phyloP scores from a whole-genome alignment of 1,139 yeast species.

The Tardiomyces depauwii region DNA sequence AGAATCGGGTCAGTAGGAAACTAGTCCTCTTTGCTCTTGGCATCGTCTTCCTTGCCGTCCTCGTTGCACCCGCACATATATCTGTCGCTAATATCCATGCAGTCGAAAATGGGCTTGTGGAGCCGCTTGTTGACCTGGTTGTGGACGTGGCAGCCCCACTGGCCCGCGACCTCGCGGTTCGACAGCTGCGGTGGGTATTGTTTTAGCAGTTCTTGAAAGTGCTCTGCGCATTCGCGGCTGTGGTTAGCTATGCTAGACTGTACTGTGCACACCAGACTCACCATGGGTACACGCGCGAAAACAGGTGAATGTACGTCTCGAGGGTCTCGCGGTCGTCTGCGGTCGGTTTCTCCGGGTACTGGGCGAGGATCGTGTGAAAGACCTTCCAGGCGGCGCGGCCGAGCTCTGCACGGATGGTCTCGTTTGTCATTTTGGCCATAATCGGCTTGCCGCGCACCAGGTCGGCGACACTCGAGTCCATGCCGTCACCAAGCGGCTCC shows the following conservation, averaged over 20 bases:
- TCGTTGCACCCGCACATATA: slow-evolving; percentile 95
- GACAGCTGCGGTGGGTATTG: slow-evolving; percentile 79
- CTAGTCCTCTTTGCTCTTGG: slow-evolving; percentile 3
- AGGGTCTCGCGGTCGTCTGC: slow-evolving; percentile 52
- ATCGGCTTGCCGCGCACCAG: slow-evolving; percentile 31
- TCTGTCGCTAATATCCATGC: slow-evolving; percentile 72
- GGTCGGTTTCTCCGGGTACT: slow-evolving; percentile 80
- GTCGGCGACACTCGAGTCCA: background rate
- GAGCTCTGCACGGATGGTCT: slow-evolving; percentile 42
- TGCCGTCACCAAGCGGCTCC: background rate
- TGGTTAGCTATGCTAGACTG: too few relatives aligned
- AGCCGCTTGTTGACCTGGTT: slow-evolving; percentile 71
- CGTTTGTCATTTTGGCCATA: slow-evolving; percentile 81
- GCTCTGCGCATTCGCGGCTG: slow-evolving; percentile 84
- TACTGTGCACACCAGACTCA: too few relatives aligned
- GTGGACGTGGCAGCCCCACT: slow-evolving; percentile 97
- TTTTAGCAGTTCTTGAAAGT: slow-evolving; percentile 57
- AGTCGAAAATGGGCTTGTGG: slow-evolving; percentile 65
- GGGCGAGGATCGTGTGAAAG: slow-evolving; percentile 81
- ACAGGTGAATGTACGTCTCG: slow-evolving; percentile 32
- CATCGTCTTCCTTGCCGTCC: slow-evolving; percentile 45
- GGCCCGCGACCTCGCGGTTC: slow-evolving; percentile 69
- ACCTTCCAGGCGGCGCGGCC: slow-evolving; percentile 90
- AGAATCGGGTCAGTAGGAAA: background rate
- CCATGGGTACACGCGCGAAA: slow-evolving; percentile 69